A percentile compares a stretch with the other conserved stretches of the same genome.
phyloP scores from a whole-genome alignment of 495 filamentous ascomycete species.

The Penicillium pulvis region DNA sequence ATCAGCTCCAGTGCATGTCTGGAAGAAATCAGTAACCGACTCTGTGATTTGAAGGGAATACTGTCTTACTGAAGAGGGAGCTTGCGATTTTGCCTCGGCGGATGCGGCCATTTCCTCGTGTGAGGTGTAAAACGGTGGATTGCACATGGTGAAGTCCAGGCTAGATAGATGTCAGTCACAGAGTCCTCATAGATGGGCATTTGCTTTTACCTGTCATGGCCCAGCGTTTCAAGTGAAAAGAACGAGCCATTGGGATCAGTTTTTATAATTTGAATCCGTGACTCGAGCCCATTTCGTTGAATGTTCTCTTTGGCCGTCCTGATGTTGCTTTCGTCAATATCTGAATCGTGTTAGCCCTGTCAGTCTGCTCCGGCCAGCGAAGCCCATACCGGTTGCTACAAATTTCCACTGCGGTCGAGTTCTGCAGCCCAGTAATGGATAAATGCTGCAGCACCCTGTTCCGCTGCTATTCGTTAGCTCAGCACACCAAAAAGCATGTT shows the following conservation, averaged over 20 bases:
- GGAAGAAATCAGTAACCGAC: not conserved
- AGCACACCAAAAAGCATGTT: not conserved
- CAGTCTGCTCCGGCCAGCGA: slow-evolving; percentile 8
- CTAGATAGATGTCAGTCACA: slow-evolving; percentile 31
- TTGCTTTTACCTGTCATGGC: slow-evolving; percentile 46
- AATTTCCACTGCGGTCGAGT: slow-evolving; percentile 72
- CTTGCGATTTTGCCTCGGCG: slow-evolving; percentile 63
- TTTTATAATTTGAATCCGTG: slow-evolving; percentile 64
- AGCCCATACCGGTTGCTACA: slow-evolving; percentile 60
- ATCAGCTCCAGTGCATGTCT: slow-evolving; percentile 76
- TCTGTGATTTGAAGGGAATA: not conserved
- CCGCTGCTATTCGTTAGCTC: slow-evolving; percentile 49
- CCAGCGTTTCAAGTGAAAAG: slow-evolving; percentile 56
- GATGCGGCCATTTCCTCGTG: slow-evolving; percentile 65
- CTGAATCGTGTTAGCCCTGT: slow-evolving; percentile 33
- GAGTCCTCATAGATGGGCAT: not conserved
- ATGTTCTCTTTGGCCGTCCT: slow-evolving; percentile 66
- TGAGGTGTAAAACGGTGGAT: slow-evolving; percentile 90
- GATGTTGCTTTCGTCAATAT: slow-evolving; percentile 77
- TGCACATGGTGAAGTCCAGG: slow-evolving; percentile 90
- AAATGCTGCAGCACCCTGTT: slow-evolving; percentile 88
- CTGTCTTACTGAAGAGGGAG: slow-evolving; percentile 61
- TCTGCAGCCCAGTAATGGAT: slow-evolving; percentile 78
- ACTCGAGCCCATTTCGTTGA: slow-evolving; percentile 59
- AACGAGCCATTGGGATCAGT: slow-evolving; percentile 55